Percentiles rank a stretch among this genome's conserved stretches.
Evolutionary conservation across 108 stramenopile species (phyloP).

Genomic region (Nitzschia sp.): DNA sequence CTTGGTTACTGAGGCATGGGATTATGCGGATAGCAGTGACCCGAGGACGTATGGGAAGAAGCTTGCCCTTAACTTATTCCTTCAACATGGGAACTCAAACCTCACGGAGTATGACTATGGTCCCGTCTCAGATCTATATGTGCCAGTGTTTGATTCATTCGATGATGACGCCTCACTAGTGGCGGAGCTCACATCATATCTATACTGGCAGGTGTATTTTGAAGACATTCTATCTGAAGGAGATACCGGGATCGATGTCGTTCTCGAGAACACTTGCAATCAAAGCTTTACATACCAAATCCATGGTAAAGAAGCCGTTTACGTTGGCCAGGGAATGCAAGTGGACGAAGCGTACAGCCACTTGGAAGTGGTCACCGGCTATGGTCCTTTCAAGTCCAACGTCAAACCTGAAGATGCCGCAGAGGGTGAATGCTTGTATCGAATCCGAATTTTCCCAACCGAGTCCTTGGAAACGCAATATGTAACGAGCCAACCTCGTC

Average conservation of each 20-base stretch:
- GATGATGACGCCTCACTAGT: conserved; percentile 2
- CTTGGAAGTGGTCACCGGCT: neutral
- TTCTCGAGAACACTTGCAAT: conserved; percentile 32
- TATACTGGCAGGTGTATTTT: conserved; percentile 2
- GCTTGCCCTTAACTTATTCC: neutral
- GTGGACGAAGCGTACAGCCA: conserved; percentile 13
- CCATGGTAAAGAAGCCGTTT: conserved; percentile 19
- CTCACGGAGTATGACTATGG: neutral
- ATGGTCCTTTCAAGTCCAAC: neutral
- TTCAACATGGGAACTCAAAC: neutral
- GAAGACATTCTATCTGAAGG: neutral
- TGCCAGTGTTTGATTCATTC: conserved; percentile 5
- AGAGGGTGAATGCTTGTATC: conserved; percentile 1
- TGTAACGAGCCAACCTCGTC: neutral
- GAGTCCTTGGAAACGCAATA: neutral
- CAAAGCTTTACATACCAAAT: conserved; percentile 34
- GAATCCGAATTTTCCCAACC: neutral
- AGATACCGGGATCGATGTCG: conserved; percentile 30
- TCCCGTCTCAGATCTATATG: neutral
- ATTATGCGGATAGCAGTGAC: neutral
- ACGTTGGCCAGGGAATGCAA: conserved; percentile 22
- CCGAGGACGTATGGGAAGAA: neutral
- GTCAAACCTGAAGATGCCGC: neutral
- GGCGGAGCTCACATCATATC: conserved; percentile 1
- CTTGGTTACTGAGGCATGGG: neutral